These are phyloP conservation scores for Sonneratia alba DNA, from an alignment of 345 rosid species.

Conservation along the genomic window DNA sequence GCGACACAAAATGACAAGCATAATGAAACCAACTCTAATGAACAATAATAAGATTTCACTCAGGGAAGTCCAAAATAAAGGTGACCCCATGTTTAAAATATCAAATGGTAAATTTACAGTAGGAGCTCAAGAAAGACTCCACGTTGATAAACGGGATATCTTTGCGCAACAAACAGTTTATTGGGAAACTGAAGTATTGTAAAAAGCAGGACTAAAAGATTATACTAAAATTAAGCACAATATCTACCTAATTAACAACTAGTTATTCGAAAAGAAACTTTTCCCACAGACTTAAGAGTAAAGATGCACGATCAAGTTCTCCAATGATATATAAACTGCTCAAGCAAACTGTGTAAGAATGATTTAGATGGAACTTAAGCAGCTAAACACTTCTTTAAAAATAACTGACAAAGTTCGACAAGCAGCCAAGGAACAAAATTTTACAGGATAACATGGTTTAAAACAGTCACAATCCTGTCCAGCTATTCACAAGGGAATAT, in stretches of 20 bases:
- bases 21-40: not conserved
- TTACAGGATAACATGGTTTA: not conserved
- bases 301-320: not conserved
- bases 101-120: not conserved
- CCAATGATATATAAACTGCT: not conserved
- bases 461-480: not conserved
- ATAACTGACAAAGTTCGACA: no score
- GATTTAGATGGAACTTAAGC: no score
- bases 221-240: not conserved
- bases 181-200: not conserved
- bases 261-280: not conserved
- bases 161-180: not conserved
- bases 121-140: not conserved
- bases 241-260: not conserved
- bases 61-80: not conserved
- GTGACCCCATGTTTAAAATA: not conserved
- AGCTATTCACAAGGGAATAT: not conserved
- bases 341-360: no score
- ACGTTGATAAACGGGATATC: not conserved
- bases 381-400: no score
- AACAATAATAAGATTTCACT: not conserved
- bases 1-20: not conserved
- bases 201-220: not conserved
- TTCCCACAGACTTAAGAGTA: not conserved
- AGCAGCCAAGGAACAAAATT: no score